Percentiles rank a stretch among this genome's conserved stretches.
phyloP scores from a whole-genome alignment of 495 filamentous ascomycete genomes.

The Terfezia boudieri region DNA sequence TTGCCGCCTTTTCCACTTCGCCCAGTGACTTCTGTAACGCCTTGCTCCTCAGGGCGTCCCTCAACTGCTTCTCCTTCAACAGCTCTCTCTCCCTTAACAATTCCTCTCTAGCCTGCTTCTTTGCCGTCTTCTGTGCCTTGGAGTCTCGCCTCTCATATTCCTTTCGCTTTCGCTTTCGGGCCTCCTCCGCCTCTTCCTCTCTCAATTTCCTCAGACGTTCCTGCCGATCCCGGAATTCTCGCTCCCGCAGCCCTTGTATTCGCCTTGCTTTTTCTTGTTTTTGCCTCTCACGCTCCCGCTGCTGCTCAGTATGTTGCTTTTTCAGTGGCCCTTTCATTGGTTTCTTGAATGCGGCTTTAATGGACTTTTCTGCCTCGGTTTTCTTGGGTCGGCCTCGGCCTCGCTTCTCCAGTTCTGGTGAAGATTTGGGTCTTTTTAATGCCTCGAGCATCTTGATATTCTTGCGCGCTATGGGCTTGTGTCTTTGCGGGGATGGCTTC shows the following conservation, averaged over 20 bases:
- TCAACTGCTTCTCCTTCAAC: slow-evolving; percentile 6
- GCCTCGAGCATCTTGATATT: neutral
- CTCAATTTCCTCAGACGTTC: neutral
- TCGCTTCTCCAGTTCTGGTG: neutral
- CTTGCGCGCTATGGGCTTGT: neutral
- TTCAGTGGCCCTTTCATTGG: neutral
- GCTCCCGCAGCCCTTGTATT: neutral
- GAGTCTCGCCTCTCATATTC: slow-evolving; percentile 8
- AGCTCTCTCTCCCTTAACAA: neutral
- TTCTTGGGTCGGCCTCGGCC: neutral
- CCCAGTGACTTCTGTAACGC: slow-evolving; percentile 1
- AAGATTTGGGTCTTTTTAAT: neutral
- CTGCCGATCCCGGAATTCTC: slow-evolving; percentile 10
- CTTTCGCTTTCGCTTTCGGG: neutral
- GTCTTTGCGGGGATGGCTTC: neutral
- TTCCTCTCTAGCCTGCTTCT: neutral
- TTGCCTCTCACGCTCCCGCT: neutral
- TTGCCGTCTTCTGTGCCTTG: slow-evolving; percentile 4
- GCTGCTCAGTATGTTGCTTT: neutral
- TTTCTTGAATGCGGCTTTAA: neutral
- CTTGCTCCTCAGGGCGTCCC: slow-evolving; percentile 4
- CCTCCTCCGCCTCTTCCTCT: neutral
- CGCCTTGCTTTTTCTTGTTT: slow-evolving; percentile 6
- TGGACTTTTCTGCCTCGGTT: neutral
- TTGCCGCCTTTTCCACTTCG: neutral